Evolutionary conservation across 352 stramenopile genomes (phyloP).

Genomic region (Pythium pectinolyticum): DNA sequence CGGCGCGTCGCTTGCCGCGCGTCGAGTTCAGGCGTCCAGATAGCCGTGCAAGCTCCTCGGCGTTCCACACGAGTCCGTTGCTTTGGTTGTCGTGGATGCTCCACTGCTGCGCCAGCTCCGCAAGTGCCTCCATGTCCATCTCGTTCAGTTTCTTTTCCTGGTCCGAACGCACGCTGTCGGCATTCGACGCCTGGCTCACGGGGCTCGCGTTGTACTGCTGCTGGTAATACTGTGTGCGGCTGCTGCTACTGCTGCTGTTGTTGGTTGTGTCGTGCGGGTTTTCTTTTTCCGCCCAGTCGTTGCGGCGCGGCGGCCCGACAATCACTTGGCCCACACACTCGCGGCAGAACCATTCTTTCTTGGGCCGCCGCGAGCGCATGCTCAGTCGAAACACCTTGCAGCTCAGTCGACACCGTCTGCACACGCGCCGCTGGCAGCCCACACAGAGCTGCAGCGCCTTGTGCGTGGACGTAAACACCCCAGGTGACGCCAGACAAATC

Average conservation of each 20-base stretch:
- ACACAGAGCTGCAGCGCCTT: conserved; percentile 44
- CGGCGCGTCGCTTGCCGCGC: conserved; percentile 6
- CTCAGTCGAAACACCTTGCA: conserved; percentile 54
- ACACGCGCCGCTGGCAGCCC: conserved; percentile 60
- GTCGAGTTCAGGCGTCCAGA: conserved; percentile 14
- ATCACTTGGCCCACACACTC: conserved; percentile 58
- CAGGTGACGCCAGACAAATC: conserved; percentile 43
- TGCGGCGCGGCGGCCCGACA: conserved; percentile 22
- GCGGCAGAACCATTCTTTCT: conserved; percentile 51
- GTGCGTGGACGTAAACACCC: conserved; percentile 32
- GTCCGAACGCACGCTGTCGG: conserved; percentile 25
- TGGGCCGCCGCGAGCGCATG: conserved; percentile 40
- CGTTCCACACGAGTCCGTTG: conserved; percentile 25
- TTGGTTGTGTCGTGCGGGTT: background rate
- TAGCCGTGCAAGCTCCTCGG: conserved; percentile 25
- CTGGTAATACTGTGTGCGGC: too few relatives aligned
- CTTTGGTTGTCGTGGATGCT: conserved; percentile 18
- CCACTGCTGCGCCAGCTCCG: conserved; percentile 23
- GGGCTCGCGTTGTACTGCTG: too few relatives aligned
- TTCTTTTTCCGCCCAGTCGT: conserved; percentile 34
- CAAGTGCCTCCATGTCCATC: conserved; percentile 22
- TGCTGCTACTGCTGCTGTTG: too few relatives aligned
- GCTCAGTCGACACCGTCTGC: conserved; percentile 44
- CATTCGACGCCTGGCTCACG: conserved; percentile 9
- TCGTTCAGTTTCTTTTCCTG: conserved; percentile 18